Evolutionary conservation across 306 rosid genomes (phyloP).

Genomic region (Sechiopsis laciniata): DNA sequence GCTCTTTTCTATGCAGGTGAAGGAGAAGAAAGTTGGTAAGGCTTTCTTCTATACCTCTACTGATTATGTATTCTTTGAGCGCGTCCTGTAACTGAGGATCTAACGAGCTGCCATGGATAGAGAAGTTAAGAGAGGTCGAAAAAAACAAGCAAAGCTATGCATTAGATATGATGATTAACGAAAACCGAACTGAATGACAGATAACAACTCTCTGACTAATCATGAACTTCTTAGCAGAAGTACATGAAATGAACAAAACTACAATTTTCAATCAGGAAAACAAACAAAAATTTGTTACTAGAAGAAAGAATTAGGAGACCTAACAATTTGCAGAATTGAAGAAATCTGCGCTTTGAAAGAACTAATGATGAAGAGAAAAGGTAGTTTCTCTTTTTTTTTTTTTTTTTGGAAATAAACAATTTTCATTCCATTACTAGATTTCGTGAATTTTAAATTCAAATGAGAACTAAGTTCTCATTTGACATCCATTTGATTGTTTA

Average conservation of each 20-base stretch:
- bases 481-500: no score
- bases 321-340: neutral
- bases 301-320: neutral
- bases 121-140: constrained; percentile 7
- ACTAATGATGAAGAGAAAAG: neutral
- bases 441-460: neutral
- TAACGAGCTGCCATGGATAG: constrained; percentile 39
- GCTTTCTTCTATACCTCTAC: constrained; percentile 56
- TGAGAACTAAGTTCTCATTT: neutral
- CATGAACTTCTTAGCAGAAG: no score
- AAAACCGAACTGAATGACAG: neutral
- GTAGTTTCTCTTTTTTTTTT: neutral
- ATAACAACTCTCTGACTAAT: no score
- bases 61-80: constrained; percentile 46
- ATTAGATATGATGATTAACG: neutral
- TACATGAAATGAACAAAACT: neutral
- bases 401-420: neutral
- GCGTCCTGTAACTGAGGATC: constrained; percentile 38
- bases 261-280: neutral
- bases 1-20: constrained; percentile 61
- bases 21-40: constrained; percentile 58
- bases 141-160: constrained; percentile 8
- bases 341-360: neutral
- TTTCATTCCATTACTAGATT: neutral
- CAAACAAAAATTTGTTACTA: neutral